Evolutionary conservation across 768 basidiomycete species (phyloP).

Genomic region (Pisolithus microcarpus): DNA sequence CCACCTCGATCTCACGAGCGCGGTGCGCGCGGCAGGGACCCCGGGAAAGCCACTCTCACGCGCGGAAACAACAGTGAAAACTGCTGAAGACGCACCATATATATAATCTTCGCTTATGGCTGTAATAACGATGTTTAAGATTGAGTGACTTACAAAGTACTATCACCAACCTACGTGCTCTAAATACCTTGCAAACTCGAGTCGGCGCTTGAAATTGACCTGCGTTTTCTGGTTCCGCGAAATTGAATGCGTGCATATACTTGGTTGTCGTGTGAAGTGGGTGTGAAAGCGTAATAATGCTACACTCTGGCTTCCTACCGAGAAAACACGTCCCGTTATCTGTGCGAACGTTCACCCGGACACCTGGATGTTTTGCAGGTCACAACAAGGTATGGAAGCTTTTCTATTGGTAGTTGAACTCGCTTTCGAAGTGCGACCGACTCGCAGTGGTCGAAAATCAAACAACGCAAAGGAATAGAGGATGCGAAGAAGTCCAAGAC

Average conservation of each 20-base stretch:
- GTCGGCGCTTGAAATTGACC: too few species aligned
- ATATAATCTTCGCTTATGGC: neutral
- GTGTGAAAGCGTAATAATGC: neutral
- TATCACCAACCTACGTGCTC: too few species aligned
- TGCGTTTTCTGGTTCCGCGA: too few species aligned
- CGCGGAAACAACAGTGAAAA: conserved; percentile 5
- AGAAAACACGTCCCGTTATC: conserved; percentile 1
- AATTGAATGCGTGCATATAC: too few species aligned
- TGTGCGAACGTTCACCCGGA: conserved; percentile 20
- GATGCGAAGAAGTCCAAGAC: conserved; percentile 53
- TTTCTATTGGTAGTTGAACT: neutral
- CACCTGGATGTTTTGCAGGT: conserved; percentile 25
- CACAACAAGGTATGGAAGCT: conserved; percentile 33
- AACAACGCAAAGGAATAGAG: conserved; percentile 58
- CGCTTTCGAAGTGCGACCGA: neutral
- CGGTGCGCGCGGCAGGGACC: conserved; percentile 63
- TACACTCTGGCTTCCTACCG: conserved; percentile 2
- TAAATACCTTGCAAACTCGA: too few species aligned
- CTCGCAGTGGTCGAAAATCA: conserved; percentile 69
- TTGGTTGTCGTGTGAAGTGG: too few species aligned
- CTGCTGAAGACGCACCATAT: neutral
- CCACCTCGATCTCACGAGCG: conserved; percentile 78
- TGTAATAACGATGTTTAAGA: too few species aligned
- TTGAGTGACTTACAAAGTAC: too few species aligned
- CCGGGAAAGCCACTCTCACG: conserved; percentile 11